Base-by-base conservation (phyloP, 2,329 filamentous ascomycete genomes). In the Chrysosporium keratinophilum region DNA sequence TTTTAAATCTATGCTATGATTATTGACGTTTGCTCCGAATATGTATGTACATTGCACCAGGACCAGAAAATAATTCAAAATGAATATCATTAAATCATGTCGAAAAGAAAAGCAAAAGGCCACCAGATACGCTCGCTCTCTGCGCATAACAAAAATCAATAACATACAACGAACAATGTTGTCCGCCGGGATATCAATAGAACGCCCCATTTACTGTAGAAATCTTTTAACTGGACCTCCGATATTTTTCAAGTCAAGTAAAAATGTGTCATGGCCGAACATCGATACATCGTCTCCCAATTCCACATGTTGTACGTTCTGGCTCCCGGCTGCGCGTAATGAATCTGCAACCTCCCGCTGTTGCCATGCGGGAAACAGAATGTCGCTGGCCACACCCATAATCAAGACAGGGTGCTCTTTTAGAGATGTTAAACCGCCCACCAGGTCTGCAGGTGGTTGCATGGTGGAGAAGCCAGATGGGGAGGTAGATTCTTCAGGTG, bases 361-460 rank as follows among this genome's bases (percentile, higher is more conserved):
- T 73, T 98, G 93, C 91, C 93, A 98, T 0, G 93, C 89, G 0
- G 93, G 93, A 71, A 98, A 98, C 35, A 98, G 74, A 48, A 96
- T 97, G 66, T 98, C 93, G 62, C 88, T 96, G 0, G 88, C 88
- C 3, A 97, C 93, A 34, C 93, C 93, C 74, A 98, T 84, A 10
- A 98, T 87, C 19, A 98, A 76, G 0, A 88, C 85, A 0, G 88
- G 87, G 48, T 84, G 91, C 57, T 90, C 78, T 52, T 83, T 81
- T 51, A 97, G 70, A 0, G 81, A 72, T 3, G 79, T 72, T 17
- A 98, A 74, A 0, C 93, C 93, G 0, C 76, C 75, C 35, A 97
- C 78, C 0, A 98, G 75, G 67, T 98, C 93, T 49, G 79, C 76
- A 0, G 91, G 88, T 0, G 88, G 87, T 0, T 77, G 23, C 5